Conservation (phyloP, 1,139 yeast species). For the Diutina rugosa region DNA sequence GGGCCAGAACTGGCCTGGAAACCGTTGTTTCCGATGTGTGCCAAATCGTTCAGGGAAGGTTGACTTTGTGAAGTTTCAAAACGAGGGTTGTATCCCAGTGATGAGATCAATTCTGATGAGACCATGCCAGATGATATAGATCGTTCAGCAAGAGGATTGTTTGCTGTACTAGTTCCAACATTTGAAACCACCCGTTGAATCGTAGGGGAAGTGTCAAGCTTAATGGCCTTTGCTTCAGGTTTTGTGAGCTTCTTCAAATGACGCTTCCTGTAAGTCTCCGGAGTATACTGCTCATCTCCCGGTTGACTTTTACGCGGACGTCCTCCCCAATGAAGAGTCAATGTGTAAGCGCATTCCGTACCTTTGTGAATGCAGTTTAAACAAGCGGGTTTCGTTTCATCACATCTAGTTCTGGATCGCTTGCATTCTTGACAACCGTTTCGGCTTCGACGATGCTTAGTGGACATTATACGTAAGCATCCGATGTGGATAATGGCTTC, state of each 20-base stretch:
- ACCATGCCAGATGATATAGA: not conserved
- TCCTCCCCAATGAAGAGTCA: conserved; percentile 70
- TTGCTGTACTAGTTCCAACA: not conserved
- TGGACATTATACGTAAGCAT: not conserved
- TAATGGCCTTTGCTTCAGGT: not conserved
- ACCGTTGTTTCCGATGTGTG: no score
- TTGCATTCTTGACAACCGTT: conserved; percentile 63
- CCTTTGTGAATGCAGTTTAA: conserved; percentile 39
- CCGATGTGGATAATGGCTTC: not conserved
- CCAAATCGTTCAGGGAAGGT: no score
- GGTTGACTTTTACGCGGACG: conserved; percentile 35
- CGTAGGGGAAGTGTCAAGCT: not conserved
- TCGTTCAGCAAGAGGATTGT: not conserved
- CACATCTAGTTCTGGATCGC: conserved; percentile 58
- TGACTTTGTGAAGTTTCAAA: no score
- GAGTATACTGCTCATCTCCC: conserved; percentile 1
- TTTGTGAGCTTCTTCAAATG: conserved; percentile 4
- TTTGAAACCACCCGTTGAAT: not conserved
- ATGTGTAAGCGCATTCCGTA: conserved; percentile 47
- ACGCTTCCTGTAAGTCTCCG: conserved; percentile 11
- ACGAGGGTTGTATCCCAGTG: no score
- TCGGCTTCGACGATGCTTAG: conserved; percentile 13
- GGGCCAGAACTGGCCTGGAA: no score
- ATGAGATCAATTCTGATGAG: not conserved
- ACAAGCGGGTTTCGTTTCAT: conserved; percentile 57